phyloP scores from a whole-genome alignment of 768 basidiomycete genomes.

The Tephrocybe rancida region DNA sequence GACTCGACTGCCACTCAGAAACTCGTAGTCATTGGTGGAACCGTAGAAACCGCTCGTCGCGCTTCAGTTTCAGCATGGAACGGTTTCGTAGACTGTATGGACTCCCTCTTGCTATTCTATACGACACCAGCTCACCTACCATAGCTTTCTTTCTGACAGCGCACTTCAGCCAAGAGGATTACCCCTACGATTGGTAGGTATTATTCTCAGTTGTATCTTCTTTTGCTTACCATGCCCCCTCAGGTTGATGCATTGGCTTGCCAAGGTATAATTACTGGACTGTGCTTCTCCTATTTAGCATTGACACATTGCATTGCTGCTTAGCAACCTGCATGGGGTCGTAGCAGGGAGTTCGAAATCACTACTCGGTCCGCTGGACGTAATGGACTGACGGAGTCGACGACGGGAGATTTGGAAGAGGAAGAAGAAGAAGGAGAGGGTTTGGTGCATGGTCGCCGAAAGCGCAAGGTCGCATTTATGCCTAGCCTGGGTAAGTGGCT shows the following conservation, averaged over 20 bases:
- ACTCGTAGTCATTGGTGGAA: slow-evolving; percentile 89
- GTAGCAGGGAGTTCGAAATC: slow-evolving; percentile 88
- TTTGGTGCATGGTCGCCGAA: slow-evolving; percentile 68
- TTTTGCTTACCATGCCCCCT: slow-evolving; percentile 6
- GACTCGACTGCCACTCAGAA: slow-evolving; percentile 48
- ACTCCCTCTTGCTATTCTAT: neutral
- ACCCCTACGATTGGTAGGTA: slow-evolving; percentile 80
- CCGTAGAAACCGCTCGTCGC: slow-evolving; percentile 82
- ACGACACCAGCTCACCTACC: neutral
- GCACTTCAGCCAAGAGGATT: slow-evolving; percentile 87
- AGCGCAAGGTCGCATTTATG: slow-evolving; percentile 83
- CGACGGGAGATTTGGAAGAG: slow-evolving; percentile 77
- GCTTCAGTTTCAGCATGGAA: slow-evolving; percentile 87
- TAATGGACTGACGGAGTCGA: slow-evolving; percentile 63
- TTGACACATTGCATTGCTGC: slow-evolving; percentile 3
- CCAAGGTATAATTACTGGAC: slow-evolving; percentile 55
- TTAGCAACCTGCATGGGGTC: slow-evolving; percentile 90
- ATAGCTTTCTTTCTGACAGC: slow-evolving; percentile 90
- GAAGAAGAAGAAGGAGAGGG: slow-evolving; percentile 70
- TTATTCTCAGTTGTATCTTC: slow-evolving; percentile 3
- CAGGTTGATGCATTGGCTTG: slow-evolving; percentile 89
- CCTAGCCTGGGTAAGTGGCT: slow-evolving; percentile 71
- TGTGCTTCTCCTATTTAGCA: neutral
- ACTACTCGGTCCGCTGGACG: slow-evolving; percentile 76
- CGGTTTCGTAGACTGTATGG: slow-evolving; percentile 84